phyloP scores from a whole-genome alignment of 2,329 filamentous ascomycete species.

The Diaporthe sp. region DNA sequence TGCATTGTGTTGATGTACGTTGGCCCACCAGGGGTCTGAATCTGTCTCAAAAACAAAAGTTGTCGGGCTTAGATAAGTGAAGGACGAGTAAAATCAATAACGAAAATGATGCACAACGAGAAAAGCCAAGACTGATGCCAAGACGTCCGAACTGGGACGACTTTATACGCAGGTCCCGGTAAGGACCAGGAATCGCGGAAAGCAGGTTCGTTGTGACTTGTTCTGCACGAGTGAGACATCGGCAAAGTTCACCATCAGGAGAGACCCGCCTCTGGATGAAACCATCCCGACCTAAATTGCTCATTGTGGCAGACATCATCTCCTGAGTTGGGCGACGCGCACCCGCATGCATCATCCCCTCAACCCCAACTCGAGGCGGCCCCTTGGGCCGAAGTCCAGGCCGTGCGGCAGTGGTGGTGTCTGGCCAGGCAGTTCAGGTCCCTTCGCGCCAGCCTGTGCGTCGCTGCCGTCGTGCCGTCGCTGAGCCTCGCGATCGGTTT shows the following conservation, averaged over 20 bases:
- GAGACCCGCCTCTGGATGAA: neutral
- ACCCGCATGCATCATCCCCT: neutral
- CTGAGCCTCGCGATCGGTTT: slow-evolving; percentile 2
- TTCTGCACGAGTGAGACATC: neutral
- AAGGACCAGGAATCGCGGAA: neutral
- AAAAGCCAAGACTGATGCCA: neutral
- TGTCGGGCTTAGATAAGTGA: neutral
- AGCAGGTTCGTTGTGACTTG: neutral
- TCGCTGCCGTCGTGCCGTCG: no score
- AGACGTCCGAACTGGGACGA: neutral
- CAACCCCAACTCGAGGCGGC: neutral
- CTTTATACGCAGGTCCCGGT: neutral
- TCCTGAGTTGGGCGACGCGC: neutral
- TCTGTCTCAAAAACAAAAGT: neutral
- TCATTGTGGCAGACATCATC: neutral
- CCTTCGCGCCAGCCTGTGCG: neutral
- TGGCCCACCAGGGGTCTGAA: slow-evolving; percentile 4
- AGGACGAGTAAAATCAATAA: neutral
- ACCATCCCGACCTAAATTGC: neutral
- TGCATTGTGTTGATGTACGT: neutral
- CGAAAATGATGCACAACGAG: neutral
- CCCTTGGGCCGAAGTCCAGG: no score
- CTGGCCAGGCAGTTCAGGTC: neutral
- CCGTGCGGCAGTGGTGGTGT: neutral
- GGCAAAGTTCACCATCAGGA: neutral